Percentiles rank a stretch among this genome's conserved stretches.
Conservation (phyloP, 169 alveolate genomes). For the Plasmodium adleri region DNA sequence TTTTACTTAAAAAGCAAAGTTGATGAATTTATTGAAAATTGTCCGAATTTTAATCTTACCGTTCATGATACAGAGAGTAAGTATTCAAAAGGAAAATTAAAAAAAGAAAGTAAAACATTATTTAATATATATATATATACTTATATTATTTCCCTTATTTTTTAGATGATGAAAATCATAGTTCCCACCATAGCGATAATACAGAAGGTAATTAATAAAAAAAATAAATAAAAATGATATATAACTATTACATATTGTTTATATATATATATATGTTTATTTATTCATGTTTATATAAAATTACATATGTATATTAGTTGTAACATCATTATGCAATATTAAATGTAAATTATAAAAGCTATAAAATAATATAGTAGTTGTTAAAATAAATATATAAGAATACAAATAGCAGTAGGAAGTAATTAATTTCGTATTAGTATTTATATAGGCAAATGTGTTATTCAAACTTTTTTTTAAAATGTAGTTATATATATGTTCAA, state of each 20-base stretch:
- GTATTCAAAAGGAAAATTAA: constrained; percentile 1
- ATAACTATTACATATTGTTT: neutral
- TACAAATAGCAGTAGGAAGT: neutral
- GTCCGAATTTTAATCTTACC: constrained; percentile 24
- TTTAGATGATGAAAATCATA: constrained; percentile 48
- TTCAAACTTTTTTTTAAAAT: neutral
- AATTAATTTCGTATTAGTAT: neutral
- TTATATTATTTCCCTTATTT: neutral
- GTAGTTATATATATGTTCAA: constrained; percentile 7
- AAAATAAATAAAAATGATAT: constrained; percentile 1
- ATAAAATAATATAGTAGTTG: constrained; percentile 16
- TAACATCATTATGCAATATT: constrained; percentile 8
- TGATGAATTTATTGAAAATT: constrained; percentile 58
- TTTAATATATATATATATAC: neutral
- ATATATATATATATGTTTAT: constrained; percentile 1
- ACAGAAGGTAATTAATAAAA: constrained; percentile 49
- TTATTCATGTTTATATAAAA: neutral
- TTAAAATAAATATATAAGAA: neutral
- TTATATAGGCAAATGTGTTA: neutral
- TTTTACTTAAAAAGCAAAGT: constrained; percentile 61
- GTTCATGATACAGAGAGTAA: constrained; percentile 40
- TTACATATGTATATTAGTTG: constrained; percentile 2
- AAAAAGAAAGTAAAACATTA: neutral
- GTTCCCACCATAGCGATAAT: constrained; percentile 51
- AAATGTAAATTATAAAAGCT: neutral